phyloP scores from a whole-genome alignment of 495 filamentous ascomycete species.

The Penicillium odoratum region DNA sequence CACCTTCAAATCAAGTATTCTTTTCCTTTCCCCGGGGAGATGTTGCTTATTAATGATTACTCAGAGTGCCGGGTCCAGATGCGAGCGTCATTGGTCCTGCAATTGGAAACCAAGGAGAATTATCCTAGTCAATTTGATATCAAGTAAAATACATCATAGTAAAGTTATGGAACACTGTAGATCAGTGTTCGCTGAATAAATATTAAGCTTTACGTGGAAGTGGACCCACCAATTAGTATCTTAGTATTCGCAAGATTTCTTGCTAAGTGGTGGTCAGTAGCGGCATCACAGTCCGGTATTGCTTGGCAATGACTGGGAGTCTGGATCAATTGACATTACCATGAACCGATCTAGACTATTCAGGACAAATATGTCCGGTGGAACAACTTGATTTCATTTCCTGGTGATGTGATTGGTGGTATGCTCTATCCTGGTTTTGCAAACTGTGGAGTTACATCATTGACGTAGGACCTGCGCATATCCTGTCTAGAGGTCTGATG shows the following conservation, averaged over 20 bases:
- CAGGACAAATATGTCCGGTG: background rate
- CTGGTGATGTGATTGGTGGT: conserved; percentile 4
- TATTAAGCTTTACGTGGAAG: background rate
- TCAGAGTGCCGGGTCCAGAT: background rate
- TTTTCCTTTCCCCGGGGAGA: background rate
- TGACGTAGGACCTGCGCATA: background rate
- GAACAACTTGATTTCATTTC: conserved; percentile 7
- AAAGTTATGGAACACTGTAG: background rate
- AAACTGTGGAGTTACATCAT: conserved; percentile 18
- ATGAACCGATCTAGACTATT: background rate
- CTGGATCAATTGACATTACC: conserved; percentile 6
- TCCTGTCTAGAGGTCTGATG: background rate
- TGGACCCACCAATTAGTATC: background rate
- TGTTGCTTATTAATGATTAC: background rate
- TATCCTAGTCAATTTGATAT: background rate
- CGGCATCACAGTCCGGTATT: background rate
- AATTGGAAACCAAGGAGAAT: background rate
- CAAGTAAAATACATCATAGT: background rate
- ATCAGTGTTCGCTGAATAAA: background rate
- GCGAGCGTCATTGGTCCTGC: background rate
- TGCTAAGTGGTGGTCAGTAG: background rate
- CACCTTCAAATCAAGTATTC: background rate
- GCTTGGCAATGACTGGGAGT: conserved; percentile 3
- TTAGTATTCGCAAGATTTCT: conserved; percentile 11
- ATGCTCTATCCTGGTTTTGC: background rate